Conservation (phyloP, 495 filamentous ascomycete species). For the Trichoderma gamsii region DNA sequence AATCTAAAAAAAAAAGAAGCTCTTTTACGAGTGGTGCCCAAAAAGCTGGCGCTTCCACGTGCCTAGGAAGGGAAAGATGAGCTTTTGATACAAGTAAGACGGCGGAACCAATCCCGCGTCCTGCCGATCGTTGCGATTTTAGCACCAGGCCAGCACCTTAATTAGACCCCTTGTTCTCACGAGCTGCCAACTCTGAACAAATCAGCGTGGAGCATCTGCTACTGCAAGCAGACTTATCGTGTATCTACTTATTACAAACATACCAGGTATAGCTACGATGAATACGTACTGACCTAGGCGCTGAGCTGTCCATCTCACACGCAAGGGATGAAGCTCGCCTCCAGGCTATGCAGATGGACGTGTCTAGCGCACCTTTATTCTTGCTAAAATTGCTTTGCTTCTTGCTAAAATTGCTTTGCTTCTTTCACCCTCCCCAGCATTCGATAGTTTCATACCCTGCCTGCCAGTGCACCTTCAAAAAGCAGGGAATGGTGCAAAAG, state of each 20-base stretch:
- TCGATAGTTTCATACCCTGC: too few relatives aligned
- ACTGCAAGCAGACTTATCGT: background rate
- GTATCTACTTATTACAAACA: background rate
- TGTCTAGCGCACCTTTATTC: background rate
- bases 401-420: background rate
- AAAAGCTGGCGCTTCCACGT: background rate
- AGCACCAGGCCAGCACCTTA: background rate
- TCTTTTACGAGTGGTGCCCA: too few relatives aligned
- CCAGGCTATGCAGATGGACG: too few relatives aligned
- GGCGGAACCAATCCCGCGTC: conserved; percentile 4
- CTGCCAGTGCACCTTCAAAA: background rate
- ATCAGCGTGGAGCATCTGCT: background rate
- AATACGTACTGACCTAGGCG: background rate
- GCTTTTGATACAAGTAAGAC: background rate
- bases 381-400: background rate
- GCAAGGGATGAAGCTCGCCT: too few relatives aligned
- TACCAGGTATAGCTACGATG: background rate
- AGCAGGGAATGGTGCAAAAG: background rate
- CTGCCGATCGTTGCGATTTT: background rate
- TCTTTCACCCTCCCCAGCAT: background rate
- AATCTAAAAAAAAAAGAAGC: too few relatives aligned
- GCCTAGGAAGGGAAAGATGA: background rate
- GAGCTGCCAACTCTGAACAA: background rate
- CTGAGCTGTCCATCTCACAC: too few relatives aligned
- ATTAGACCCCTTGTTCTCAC: background rate